Evolutionary conservation across 2,329 filamentous ascomycete genomes (phyloP), one percentile per base, ranked within the genome.

Genomic region (Epichloe scottii): DNA sequence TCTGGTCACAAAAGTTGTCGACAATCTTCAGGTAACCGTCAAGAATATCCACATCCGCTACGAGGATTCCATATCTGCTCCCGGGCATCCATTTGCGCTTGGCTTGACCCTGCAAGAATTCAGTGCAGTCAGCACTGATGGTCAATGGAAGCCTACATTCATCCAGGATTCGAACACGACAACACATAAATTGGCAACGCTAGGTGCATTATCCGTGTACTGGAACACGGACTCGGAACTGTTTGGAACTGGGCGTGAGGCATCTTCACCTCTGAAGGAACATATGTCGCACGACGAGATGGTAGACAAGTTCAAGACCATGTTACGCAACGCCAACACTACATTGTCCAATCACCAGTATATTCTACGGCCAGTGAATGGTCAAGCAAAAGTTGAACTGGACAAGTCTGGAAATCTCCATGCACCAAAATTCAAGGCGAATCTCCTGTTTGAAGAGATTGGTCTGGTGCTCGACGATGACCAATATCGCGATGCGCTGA

Each of bases 21-120:
- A 98, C 75, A 99, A 99, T 63, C 76, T 99, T 40, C 93, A 99
- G 68, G 88, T 98, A 60, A 93, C 87, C 23, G 84, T 99, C 68
- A 97, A 95, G 75, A 98, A 97, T 65, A 95, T 99, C 54, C 93
- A 99, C 66, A 81, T 98, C 56, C 87, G 93, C 60, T 99, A 98
- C 68, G 93, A 99, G 69, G 93, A 99, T 69, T 90, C 91, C 14
- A 89, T 98, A 60, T 94, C 93, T 19, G 87, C 90, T 10, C 90
- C 91, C 0, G 90, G 89, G 1, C 93, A 98, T 65, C 91, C 94
- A 0, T 98, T 98, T 61, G 89, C 93, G 5, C 78, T 95, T 5
- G 93, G 94, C 46, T 66, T 98, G 54, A 98, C 90, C 0, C 78
- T 99, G 52, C 87, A 95, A 63, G 91, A 97, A 68, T 90, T 99